Conservation (phyloP, 768 basidiomycete genomes). For the Suillus alpinus region DNA sequence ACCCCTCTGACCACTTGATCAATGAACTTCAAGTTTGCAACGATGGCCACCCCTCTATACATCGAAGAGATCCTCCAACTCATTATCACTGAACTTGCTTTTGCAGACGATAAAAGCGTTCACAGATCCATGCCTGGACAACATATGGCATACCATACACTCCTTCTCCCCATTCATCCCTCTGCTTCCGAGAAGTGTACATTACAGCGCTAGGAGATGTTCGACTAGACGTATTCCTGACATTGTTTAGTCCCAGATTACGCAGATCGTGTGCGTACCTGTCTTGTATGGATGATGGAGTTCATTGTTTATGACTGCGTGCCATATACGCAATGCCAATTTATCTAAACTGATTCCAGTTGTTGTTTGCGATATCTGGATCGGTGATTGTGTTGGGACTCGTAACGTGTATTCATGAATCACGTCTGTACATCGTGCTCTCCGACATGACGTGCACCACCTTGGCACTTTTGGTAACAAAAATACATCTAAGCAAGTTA, state of each 20-base stretch:
- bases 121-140: neutral
- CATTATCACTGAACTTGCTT: slow-evolving; percentile 9
- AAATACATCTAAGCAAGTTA: slow-evolving; percentile 2
- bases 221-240: too few relatives aligned
- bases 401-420: neutral
- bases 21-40: too few relatives aligned
- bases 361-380: too few relatives aligned
- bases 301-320: too few relatives aligned
- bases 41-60: neutral
- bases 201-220: too few relatives aligned
- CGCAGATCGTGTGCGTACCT: too few relatives aligned
- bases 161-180: neutral
- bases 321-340: too few relatives aligned
- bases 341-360: too few relatives aligned
- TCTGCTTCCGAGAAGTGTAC: neutral
- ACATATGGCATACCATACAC: neutral
- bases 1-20: too few relatives aligned
- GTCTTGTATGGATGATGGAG: too few relatives aligned
- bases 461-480: slow-evolving; percentile 16
- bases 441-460: slow-evolving; percentile 20
- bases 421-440: slow-evolving; percentile 18
- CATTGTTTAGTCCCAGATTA: too few relatives aligned
- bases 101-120: slow-evolving; percentile 9
- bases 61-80: slow-evolving; percentile 10
- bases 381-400: too few relatives aligned